Evolutionary conservation across 495 filamentous ascomycete genomes (phyloP), one percentile per base, ranked within the genome.

Genomic region (Amorphotheca resinae): DNA sequence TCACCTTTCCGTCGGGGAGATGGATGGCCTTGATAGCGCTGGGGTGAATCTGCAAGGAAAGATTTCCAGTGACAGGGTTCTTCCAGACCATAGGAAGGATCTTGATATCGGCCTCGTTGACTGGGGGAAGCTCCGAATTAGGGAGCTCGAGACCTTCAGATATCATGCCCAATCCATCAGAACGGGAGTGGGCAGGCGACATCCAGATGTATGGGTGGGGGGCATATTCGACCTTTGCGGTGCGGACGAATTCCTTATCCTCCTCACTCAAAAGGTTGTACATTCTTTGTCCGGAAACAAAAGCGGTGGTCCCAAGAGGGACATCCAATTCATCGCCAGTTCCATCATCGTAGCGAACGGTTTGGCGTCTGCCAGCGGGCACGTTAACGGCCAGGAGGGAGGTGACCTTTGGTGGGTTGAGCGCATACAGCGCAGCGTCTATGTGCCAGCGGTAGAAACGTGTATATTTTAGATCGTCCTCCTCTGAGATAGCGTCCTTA

Each of bases 141-240:
- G 70, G 59, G 3, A 83, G 53, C 49, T 84, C 80, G 4, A 66
- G 64, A 17, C 62, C 63, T 44, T 83, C 76, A 15, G 74, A 76
- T 39, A 76, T 61, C 30, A 84, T 59, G 23, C 81, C 81, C 0
- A 86, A 69, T 0, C 80, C 81, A 38, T 76, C 76, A 17, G 77
- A 65, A 4, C 70, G 76, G 32, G 77, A 76, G 42, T 68, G 72
- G 9, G 80, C 76, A 18, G 63, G 58, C 41, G 66, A 72, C 76
- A 84, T 84, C 80, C 80, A 86, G 49, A 86, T 73, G 60, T 85
- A 84, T 34, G 81, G 81, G 44, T 86, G 81, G 22, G 80, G 71
- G 0, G 81, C 79, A 46, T 86, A 84, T 63, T 84, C 77, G 17
- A 84, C 65, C n/a, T 65, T 67, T 37, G 77, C 76, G 9, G 64